A percentile compares a stretch with the other conserved stretches of the same genome.
phyloP scores from a whole-genome alignment of 352 stramenopile species.

The Phytophthora citricola region DNA sequence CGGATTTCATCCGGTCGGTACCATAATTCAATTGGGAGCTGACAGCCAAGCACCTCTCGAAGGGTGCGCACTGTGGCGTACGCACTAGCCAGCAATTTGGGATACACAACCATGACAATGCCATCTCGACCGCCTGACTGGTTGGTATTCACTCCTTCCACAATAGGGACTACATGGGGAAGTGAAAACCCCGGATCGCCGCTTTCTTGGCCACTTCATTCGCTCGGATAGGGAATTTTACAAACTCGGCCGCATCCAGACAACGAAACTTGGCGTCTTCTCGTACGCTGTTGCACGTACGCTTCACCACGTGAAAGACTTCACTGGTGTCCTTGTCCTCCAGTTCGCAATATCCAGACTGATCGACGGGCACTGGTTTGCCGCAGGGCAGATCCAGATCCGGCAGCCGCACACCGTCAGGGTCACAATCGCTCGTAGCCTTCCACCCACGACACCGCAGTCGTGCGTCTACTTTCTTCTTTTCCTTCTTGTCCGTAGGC shows the following conservation, averaged over 20 bases:
- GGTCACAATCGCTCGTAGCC: slow-evolving; percentile 28
- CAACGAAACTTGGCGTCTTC: slow-evolving; percentile 57
- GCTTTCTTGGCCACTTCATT: slow-evolving; percentile 43
- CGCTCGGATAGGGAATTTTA: slow-evolving; percentile 56
- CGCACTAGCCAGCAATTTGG: slow-evolving; percentile 18
- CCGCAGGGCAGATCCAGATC: slow-evolving; percentile 24
- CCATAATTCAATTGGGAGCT: slow-evolving; percentile 63
- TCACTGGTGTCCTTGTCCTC: slow-evolving; percentile 40
- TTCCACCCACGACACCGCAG: slow-evolving; percentile 39
- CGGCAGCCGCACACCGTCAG: slow-evolving; percentile 21
- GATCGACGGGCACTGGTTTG: slow-evolving; percentile 25
- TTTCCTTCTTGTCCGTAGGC: slow-evolving; percentile 22
- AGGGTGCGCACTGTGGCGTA: slow-evolving; percentile 24
- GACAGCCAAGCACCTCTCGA: slow-evolving; percentile 21
- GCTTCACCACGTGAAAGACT: slow-evolving; percentile 43
- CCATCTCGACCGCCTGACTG: slow-evolving; percentile 18
- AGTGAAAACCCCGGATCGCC: slow-evolving; percentile 12
- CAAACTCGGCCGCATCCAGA: slow-evolving; percentile 58
- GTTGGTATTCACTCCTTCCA: slow-evolving; percentile 16
- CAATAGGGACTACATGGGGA: slow-evolving; percentile 17
- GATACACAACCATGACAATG: slow-evolving; percentile 33
- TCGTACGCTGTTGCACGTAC: slow-evolving; percentile 56
- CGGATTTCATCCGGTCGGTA: slow-evolving; percentile 47
- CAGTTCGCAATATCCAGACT: slow-evolving; percentile 57
- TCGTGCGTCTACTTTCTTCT: slow-evolving; percentile 21